Base-by-base conservation (phyloP, 164 flowering plant species). In the Vitis cinerea region DNA sequence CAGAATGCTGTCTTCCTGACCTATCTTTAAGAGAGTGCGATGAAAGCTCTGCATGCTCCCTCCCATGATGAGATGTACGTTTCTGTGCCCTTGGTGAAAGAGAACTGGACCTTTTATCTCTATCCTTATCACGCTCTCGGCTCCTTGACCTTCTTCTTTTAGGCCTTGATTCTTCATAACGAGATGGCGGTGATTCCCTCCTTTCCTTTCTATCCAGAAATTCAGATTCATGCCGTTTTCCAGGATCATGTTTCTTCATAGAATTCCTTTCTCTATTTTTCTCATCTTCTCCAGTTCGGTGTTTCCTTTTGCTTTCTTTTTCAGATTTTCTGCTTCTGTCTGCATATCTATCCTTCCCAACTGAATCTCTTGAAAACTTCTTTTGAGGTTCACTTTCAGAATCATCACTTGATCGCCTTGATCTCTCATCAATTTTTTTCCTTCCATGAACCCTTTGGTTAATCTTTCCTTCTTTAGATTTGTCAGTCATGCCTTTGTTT, bases 101-200 rank as follows among this genome's bases (percentile, higher is more conserved):
- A 12, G 97, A 90, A 53, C 14, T 27, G 31, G 88, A 85, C 78
- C 87, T 87, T 79, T 81, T 80, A 74, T 70, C 76, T 80, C 78
- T 85, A 37, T 81, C 83, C 71, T 78, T 76, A 15, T 50, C 80
- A 75, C 58, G 84, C 59, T 93, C 97, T 70, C 77, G 78, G 81
- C 99, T 93, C 71, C 84, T 78, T 74, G 97, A 89, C 68, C 92
- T 78, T 77, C 87, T 87, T 64, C 88, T 82, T 80, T 87, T 92
- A 61, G 72, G 64, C 72, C 79, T 86, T 23, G 73, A 61, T 66
- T 82, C 90, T 67, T 88, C 90, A 61, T 77, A 53, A 69, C 67
- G 84, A 59, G 81, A 73, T 63, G 71, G 78, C 16, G 83, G 70
- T 13, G 78, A 71, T 59, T 81, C 83, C 31, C 77, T 84, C 70